These are phyloP conservation scores for Goffeauzyma gilvescens DNA, from an alignment of 768 basidiomycete genomes.

Conservation along the genomic window DNA sequence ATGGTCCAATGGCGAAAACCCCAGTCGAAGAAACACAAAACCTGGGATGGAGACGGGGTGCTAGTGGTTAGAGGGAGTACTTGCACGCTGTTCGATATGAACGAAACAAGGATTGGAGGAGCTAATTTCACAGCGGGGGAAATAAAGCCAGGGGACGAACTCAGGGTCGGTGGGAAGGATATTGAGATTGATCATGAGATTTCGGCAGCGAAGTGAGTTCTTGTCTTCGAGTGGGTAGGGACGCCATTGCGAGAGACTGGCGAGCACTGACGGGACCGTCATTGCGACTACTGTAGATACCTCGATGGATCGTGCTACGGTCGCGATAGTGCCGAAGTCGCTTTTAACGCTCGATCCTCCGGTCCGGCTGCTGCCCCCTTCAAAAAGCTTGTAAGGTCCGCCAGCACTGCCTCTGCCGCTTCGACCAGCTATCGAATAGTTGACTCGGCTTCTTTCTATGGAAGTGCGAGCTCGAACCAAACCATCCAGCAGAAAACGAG, in stretches of 20 bases:
- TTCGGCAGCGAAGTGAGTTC: slow-evolving; percentile 8
- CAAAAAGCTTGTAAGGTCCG: too few species aligned
- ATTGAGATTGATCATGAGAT: slow-evolving; percentile 13
- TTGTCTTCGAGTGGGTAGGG: too few species aligned
- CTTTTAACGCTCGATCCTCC: not conserved
- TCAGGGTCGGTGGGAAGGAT: slow-evolving; percentile 21
- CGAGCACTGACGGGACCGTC: not conserved
- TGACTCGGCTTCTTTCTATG: too few species aligned
- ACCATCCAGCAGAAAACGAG: too few species aligned
- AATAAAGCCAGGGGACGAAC: slow-evolving; percentile 15
- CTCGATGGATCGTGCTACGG: slow-evolving; percentile 14
- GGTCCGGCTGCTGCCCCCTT: slow-evolving; percentile 18
- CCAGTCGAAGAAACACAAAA: slow-evolving; percentile 14
- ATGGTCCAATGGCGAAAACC: slow-evolving; percentile 13
- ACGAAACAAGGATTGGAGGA: slow-evolving; percentile 14
- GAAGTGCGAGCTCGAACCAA: too few species aligned
- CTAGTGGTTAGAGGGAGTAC: slow-evolving; percentile 19
- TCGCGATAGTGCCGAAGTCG: too few species aligned
- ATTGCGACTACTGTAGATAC: not conserved
- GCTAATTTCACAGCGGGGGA: slow-evolving; percentile 10
- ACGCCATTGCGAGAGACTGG: not conserved
- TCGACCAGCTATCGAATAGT: too few species aligned
- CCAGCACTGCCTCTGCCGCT: too few species aligned
- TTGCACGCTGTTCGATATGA: slow-evolving; percentile 23
- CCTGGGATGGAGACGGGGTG: slow-evolving; percentile 31